These are phyloP conservation scores for Inonotus obliquus DNA, from an alignment of 1,284 basidiomycete species.

Conservation along the genomic window DNA sequence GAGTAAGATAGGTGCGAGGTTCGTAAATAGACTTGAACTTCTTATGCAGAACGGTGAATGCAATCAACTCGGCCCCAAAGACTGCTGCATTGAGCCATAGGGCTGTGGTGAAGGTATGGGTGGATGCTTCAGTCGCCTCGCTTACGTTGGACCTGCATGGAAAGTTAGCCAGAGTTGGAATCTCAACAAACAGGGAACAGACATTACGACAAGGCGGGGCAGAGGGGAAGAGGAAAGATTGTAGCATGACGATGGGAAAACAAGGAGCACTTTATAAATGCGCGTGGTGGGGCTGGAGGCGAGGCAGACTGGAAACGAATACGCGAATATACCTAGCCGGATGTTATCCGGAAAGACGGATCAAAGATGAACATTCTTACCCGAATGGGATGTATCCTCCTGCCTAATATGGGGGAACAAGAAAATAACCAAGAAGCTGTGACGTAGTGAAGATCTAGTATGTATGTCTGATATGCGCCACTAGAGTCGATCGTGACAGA, in stretches of 20 bases:
- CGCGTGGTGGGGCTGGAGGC: neutral
- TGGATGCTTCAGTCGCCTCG: conserved; percentile 29
- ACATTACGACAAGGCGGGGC: neutral
- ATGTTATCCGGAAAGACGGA: neutral
- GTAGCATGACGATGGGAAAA: neutral
- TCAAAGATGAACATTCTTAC: neutral
- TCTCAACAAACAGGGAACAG: neutral
- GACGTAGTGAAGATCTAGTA: neutral
- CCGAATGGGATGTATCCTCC: neutral
- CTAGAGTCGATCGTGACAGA: neutral
- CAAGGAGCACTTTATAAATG: neutral
- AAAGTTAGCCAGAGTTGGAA: neutral
- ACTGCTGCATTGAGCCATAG: conserved; percentile 69
- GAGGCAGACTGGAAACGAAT: neutral
- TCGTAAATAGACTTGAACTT: conserved; percentile 78
- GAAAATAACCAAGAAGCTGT: neutral
- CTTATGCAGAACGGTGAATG: conserved; percentile 68
- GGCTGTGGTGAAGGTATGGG: conserved; percentile 69
- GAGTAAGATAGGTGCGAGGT: conserved; percentile 61
- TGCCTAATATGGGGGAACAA: neutral
- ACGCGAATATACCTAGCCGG: neutral
- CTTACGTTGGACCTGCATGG: neutral
- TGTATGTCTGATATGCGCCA: neutral
- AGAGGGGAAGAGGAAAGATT: neutral
- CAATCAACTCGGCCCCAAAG: conserved; percentile 59